phyloP scores from a whole-genome alignment of 1,284 basidiomycete species.

The Crucibulum parvulum region DNA sequence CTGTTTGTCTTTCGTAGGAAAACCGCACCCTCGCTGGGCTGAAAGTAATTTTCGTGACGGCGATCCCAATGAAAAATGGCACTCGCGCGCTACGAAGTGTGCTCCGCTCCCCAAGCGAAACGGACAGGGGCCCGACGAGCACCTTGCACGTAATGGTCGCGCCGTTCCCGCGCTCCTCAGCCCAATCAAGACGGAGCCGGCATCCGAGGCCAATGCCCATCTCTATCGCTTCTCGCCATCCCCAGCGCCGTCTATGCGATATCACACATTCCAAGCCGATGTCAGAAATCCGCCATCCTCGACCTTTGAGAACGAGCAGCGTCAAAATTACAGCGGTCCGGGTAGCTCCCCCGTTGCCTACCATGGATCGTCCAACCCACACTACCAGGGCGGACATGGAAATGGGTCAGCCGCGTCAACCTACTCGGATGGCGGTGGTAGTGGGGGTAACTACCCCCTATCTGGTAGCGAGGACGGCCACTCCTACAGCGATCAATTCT shows the following conservation, averaged over 20 bases:
- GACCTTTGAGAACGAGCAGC: slow-evolving; percentile 13
- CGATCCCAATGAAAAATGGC: slow-evolving; percentile 82
- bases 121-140: slow-evolving; percentile 30
- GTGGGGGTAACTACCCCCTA: slow-evolving; percentile 47
- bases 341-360: slow-evolving; percentile 13
- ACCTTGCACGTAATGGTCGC: slow-evolving; percentile 30
- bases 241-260: slow-evolving; percentile 52
- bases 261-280: slow-evolving; percentile 46
- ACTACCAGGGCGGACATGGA: slow-evolving; percentile 4
- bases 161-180: slow-evolving; percentile 51
- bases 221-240: slow-evolving; percentile 70
- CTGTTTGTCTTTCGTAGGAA: slow-evolving; percentile 52
- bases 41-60: slow-evolving; percentile 78
- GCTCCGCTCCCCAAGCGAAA: slow-evolving; percentile 13
- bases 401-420: slow-evolving; percentile 39
- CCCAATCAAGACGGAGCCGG: slow-evolving; percentile 66
- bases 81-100: slow-evolving; percentile 80
- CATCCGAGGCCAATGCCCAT: slow-evolving; percentile 51
- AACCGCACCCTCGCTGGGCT: slow-evolving; percentile 84
- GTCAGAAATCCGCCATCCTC: slow-evolving; percentile 29
- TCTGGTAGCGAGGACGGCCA: slow-evolving; percentile 53
- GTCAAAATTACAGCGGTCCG: slow-evolving; percentile 17
- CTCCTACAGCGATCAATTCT: slow-evolving; percentile 48
- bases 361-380: slow-evolving; percentile 8
- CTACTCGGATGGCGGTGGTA: slow-evolving; percentile 52